Base-by-base conservation (phyloP, 352 stramenopile genomes). In the Phytophthora europaea region DNA sequence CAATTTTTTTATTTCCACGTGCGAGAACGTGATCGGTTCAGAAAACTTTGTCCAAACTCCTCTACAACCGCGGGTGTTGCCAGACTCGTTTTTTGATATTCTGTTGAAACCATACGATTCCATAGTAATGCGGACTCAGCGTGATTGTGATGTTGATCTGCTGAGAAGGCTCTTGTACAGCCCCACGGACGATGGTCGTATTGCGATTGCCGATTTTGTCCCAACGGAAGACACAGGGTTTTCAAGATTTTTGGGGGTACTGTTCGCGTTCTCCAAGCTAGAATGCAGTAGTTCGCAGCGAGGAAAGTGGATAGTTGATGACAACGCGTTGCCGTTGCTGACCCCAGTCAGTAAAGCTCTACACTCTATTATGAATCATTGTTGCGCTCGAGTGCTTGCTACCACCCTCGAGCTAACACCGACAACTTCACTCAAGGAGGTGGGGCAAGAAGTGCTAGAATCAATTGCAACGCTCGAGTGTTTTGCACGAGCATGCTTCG, bases 331-430 rank as follows among this genome's bases (percentile, higher is more conserved):
- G 26, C 75, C 75, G 8, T 79, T 77, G 15, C 68, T 77, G 48
- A 81, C 79, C 18, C 68, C 75, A 18, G 65, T 88, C 7, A 81
- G 67, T 13, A 84, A 88, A 61, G 64, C 78, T 18, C 45, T 88
- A 9, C 81, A 87, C 45, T 81, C 61, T 10, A 47, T 87, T 34
- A 73, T 87, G 75, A 88, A 88, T 40, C 82, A 84, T 69, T 86
- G 70, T 47, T 79, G 75, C 54, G 67, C 81, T 5, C 70, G 77
- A 33, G 63, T 88, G 34, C 81, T 86, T 61, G 77, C 66, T 63
- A 36, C 56, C 16, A 79, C 48, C 34, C 22, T 64, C 20, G 73
- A 84, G 6, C 61, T 72, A 34, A 59, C 76, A 6, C 57, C 65
- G 13, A 73, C 73, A 34, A 56, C 59, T 22, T 50, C 74, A 31